phyloP scores from a whole-genome alignment of 306 rosid species.

The Quercus ilex region DNA sequence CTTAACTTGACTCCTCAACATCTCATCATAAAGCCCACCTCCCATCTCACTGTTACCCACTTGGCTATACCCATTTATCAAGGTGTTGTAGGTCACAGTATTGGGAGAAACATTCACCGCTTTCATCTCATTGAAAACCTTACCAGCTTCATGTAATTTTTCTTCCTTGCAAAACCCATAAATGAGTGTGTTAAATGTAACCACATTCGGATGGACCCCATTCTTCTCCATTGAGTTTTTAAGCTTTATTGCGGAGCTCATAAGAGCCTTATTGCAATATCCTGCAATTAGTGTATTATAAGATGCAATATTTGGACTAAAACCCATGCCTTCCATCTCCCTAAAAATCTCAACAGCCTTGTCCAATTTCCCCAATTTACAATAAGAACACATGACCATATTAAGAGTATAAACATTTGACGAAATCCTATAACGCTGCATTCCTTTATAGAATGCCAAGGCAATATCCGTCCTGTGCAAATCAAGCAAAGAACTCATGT shows the following conservation, averaged over 20 bases:
- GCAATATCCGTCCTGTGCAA: slow-evolving; percentile 54
- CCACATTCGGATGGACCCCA: slow-evolving; percentile 54
- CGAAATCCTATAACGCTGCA: slow-evolving; percentile 42
- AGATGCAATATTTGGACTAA: slow-evolving; percentile 55
- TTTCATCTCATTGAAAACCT: slow-evolving; percentile 67
- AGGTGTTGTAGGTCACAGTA: slow-evolving; percentile 65
- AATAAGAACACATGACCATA: slow-evolving; percentile 64
- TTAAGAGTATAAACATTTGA: slow-evolving; percentile 66
- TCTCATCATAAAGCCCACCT: slow-evolving; percentile 61
- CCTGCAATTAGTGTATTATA: slow-evolving; percentile 77
- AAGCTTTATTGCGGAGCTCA: slow-evolving; percentile 56
- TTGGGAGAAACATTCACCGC: slow-evolving; percentile 50
- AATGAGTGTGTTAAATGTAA: slow-evolving; percentile 68
- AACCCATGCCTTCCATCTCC: slow-evolving; percentile 66
- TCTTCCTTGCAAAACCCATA: slow-evolving; percentile 70
- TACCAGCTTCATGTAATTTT: slow-evolving; percentile 67
- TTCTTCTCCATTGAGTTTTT: slow-evolving; percentile 49
- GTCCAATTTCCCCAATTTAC: slow-evolving; percentile 61
- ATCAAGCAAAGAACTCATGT: slow-evolving; percentile 55
- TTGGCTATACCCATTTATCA: slow-evolving; percentile 66
- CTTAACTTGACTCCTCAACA: slow-evolving; percentile 51
- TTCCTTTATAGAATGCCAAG: slow-evolving; percentile 48
- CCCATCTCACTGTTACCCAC: slow-evolving; percentile 65
- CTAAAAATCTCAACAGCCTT: slow-evolving; percentile 47
- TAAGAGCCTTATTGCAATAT: slow-evolving; percentile 59